A percentile compares a stretch with the other conserved stretches of the same genome.
These are phyloP conservation scores for Emmonsiellopsis sp. DNA, from an alignment of 2,329 filamentous ascomycete genomes.

Conservation along the genomic window DNA sequence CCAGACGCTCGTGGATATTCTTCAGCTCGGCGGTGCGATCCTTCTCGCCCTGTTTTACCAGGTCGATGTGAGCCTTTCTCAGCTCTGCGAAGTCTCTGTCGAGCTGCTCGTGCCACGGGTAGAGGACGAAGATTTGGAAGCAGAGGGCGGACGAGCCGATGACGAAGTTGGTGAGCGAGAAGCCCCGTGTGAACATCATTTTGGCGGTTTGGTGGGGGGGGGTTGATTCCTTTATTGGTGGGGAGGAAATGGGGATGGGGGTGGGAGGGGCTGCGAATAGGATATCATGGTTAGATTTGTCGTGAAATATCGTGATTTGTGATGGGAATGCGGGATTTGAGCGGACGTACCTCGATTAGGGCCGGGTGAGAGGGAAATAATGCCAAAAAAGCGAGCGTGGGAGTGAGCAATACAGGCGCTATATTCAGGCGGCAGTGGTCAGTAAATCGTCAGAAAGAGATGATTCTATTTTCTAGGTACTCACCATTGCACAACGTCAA, in stretches of 20 bases:
- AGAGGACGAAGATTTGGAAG: constrained; percentile 62
- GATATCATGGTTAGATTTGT: neutral
- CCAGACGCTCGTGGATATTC: constrained; percentile 8
- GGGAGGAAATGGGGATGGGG: no score
- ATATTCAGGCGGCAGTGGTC: neutral
- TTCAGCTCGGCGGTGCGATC: constrained; percentile 8
- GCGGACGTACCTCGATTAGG: neutral
- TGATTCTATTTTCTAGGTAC: neutral
- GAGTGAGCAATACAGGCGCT: neutral
- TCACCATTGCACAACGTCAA: neutral
- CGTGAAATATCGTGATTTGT: no score
- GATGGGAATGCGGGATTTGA: no score
- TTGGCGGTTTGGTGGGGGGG: neutral
- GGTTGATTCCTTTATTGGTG: neutral
- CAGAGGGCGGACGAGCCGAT: constrained; percentile 56
- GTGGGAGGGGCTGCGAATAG: neutral
- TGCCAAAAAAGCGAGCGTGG: neutral
- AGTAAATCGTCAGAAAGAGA: neutral
- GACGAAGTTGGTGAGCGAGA: constrained; percentile 57
- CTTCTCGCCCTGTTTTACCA: constrained; percentile 19
- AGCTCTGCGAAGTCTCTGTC: constrained; percentile 53
- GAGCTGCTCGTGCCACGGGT: constrained; percentile 61
- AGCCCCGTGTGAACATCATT: constrained; percentile 41
- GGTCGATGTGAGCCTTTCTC: constrained; percentile 46
- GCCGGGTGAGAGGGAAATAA: neutral